Conservation (phyloP, 106 monocot genomes). For the Xerophyta viscosa region DNA sequence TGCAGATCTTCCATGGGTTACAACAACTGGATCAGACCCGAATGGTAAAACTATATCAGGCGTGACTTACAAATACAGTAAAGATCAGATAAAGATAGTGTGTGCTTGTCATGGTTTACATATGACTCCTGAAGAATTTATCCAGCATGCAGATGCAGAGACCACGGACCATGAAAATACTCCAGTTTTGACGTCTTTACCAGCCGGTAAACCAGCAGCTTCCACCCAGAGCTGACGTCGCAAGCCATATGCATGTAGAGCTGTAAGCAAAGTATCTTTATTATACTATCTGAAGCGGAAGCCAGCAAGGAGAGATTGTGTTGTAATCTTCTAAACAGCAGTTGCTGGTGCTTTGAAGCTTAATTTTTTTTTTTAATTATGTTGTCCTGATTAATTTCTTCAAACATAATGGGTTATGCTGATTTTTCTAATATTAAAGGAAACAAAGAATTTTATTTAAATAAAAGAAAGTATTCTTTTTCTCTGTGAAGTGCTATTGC, state of each 20-base stretch:
- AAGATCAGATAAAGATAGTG: constrained; percentile 72
- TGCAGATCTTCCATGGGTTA: constrained; percentile 96
- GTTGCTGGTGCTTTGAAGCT: too few species aligned
- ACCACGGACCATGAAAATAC: constrained; percentile 19
- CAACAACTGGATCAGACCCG: constrained; percentile 75
- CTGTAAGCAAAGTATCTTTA: too few species aligned
- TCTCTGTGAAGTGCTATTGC: too few species aligned
- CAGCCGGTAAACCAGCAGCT: constrained; percentile 25
- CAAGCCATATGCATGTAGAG: neutral
- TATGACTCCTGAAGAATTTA: constrained; percentile 82
- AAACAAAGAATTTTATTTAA: too few species aligned
- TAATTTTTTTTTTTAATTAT: too few species aligned
- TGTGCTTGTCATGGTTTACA: constrained; percentile 95
- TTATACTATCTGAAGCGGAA: too few species aligned
- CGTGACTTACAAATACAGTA: constrained; percentile 80
- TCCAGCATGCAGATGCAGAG: constrained; percentile 62
- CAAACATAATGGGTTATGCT: too few species aligned
- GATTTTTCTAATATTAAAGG: too few species aligned
- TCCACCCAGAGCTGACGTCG: constrained; percentile 42
- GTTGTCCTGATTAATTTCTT: too few species aligned
- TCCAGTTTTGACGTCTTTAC: constrained; percentile 16
- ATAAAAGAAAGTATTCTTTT: too few species aligned
- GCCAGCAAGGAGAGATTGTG: too few species aligned
- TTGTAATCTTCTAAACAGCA: too few species aligned
- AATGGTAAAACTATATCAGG: constrained; percentile 84